Conservation (phyloP, 1,284 basidiomycete species). For the Peniophora sp. region DNA sequence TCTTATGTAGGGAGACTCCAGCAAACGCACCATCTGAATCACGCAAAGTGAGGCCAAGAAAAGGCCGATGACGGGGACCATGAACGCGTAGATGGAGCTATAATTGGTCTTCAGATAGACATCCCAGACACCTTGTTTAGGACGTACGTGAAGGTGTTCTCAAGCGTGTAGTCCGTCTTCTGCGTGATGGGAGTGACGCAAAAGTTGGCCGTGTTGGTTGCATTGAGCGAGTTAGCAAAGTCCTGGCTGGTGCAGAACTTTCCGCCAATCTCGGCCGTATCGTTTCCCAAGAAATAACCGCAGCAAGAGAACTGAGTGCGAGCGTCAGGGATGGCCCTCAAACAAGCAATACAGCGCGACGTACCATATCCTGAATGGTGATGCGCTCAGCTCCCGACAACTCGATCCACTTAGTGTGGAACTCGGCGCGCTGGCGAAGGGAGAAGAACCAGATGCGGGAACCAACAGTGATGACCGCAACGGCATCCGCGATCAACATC, state of each 20-base stretch:
- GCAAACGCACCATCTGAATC: slow-evolving; percentile 59
- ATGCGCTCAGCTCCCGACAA: slow-evolving; percentile 41
- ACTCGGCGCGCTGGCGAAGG: slow-evolving; percentile 60
- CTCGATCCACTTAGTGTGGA: slow-evolving; percentile 45
- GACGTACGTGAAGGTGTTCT: slow-evolving; percentile 75
- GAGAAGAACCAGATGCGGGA: slow-evolving; percentile 76
- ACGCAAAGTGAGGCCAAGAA: slow-evolving; percentile 77
- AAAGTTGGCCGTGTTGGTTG: slow-evolving; percentile 36
- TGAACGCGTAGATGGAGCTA: slow-evolving; percentile 64
- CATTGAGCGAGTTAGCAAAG: slow-evolving; percentile 37
- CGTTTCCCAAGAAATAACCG: slow-evolving; percentile 69
- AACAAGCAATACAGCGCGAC: slow-evolving; percentile 14
- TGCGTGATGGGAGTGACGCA: slow-evolving; percentile 62
- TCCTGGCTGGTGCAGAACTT: slow-evolving; percentile 51
- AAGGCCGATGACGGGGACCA: slow-evolving; percentile 67
- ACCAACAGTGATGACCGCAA: slow-evolving; percentile 55
- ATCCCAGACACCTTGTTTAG: slow-evolving; percentile 10
- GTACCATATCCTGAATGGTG: slow-evolving; percentile 65
- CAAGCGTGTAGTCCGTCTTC: slow-evolving; percentile 64
- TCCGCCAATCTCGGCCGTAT: slow-evolving; percentile 47
- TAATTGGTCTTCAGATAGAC: slow-evolving; percentile 1
- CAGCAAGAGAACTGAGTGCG: slow-evolving; percentile 65
- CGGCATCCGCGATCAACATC: slow-evolving; percentile 51
- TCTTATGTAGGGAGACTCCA: background rate
- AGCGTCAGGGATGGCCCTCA: slow-evolving; percentile 1